Evolutionary conservation across 192 early-diverging fungal genomes (phyloP).

Genomic region (Coemansia sp.): DNA sequence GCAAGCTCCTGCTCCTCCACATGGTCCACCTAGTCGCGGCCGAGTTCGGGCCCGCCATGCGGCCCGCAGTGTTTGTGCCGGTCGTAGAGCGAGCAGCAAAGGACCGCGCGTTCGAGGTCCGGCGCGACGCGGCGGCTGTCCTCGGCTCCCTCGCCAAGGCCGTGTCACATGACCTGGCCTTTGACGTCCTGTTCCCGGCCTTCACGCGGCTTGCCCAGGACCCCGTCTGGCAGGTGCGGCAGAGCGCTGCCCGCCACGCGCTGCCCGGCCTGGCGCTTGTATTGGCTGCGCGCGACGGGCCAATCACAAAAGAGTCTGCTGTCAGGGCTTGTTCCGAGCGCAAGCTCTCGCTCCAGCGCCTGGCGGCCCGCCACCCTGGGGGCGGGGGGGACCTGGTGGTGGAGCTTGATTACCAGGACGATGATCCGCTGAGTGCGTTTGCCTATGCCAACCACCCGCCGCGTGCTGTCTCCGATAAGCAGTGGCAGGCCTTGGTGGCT

Average conservation of each 20-base stretch:
- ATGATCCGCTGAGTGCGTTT: constrained; percentile 8
- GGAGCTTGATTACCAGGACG: not conserved
- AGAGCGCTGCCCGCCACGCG: constrained; percentile 48
- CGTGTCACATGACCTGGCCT: constrained; percentile 41
- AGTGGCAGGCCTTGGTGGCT: constrained; percentile 49
- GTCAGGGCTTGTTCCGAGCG: constrained; percentile 17
- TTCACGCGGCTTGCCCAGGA: constrained; percentile 40
- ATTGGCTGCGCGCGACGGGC: constrained; percentile 18
- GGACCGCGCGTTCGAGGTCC: constrained; percentile 46
- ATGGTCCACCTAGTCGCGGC: constrained; percentile 49
- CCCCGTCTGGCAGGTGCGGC: constrained; percentile 51
- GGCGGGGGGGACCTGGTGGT: too few relatives aligned
- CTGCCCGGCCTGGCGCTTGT: constrained; percentile 48
- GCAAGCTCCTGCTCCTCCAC: constrained; percentile 49
- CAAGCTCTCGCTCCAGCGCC: constrained; percentile 23
- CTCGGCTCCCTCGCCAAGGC: constrained; percentile 47
- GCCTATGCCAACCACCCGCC: constrained; percentile 24
- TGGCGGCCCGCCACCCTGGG: constrained; percentile 20
- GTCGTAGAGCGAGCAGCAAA: constrained; percentile 45
- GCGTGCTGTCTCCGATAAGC: constrained; percentile 34
- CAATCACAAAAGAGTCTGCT: not conserved
- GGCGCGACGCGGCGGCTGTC: constrained; percentile 51
- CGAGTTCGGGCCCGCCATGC: constrained; percentile 40
- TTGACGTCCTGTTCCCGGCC: constrained; percentile 45
- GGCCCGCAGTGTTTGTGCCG: constrained; percentile 52